These are phyloP conservation scores for Berkeleyomyces rouxiae DNA, from an alignment of 2,329 filamentous ascomycete genomes.

Conservation along the genomic window DNA sequence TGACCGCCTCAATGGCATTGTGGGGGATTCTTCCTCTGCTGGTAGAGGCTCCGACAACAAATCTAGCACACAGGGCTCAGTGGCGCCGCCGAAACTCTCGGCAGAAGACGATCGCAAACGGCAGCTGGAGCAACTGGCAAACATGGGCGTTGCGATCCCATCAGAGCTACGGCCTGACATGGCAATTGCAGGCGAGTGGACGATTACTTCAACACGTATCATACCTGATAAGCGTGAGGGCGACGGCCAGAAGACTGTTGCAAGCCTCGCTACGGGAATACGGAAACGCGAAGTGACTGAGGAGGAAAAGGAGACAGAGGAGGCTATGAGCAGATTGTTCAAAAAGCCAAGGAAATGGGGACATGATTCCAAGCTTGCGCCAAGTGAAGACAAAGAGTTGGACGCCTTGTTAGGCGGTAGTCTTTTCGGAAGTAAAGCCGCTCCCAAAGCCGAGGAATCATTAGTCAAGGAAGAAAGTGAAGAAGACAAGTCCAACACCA, in stretches of 20 bases:
- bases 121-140: slow-evolving; percentile 75
- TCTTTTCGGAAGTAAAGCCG: slow-evolving; percentile 15
- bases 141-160: slow-evolving; percentile 73
- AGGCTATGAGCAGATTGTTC: slow-evolving; percentile 40
- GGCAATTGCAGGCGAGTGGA: slow-evolving; percentile 83
- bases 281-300: slow-evolving; percentile 46
- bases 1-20: slow-evolving; percentile 65
- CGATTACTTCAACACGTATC: slow-evolving; percentile 48
- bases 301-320: slow-evolving; percentile 43
- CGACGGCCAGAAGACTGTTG: slow-evolving; percentile 21
- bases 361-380: slow-evolving; percentile 33
- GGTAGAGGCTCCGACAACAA: background rate
- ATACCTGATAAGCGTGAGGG: slow-evolving; percentile 28
- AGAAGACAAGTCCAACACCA: background rate
- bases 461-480: background rate
- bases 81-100: slow-evolving; percentile 17
- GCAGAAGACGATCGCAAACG: slow-evolving; percentile 55
- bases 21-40: slow-evolving; percentile 30
- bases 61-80: background rate
- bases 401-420: slow-evolving; percentile 39
- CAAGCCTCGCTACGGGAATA: slow-evolving; percentile 37
- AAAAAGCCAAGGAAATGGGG: slow-evolving; percentile 43
- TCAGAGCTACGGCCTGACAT: slow-evolving; percentile 62
- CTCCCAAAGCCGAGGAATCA: background rate
- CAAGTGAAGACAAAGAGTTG: slow-evolving; percentile 36